These are phyloP conservation scores for Hirsutella minnesotensis DNA, from an alignment of 2,329 filamentous ascomycete genomes.

Conservation along the genomic window DNA sequence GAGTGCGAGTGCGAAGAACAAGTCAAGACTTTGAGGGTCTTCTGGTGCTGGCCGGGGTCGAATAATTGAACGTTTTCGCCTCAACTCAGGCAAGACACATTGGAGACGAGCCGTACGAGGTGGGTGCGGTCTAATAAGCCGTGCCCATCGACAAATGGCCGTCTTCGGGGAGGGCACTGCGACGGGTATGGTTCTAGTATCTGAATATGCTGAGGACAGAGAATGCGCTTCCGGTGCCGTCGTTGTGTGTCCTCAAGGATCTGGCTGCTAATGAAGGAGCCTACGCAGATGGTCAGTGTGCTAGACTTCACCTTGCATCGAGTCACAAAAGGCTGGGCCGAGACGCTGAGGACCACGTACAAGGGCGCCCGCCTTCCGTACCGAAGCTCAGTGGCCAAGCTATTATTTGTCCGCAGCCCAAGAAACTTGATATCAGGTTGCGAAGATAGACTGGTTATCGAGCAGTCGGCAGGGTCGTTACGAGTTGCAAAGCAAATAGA, in stretches of 20 bases:
- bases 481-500: background rate
- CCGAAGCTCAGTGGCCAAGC: too few species aligned
- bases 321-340: too few species aligned
- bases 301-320: too few species aligned
- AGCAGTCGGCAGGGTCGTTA: too few species aligned
- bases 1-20: background rate
- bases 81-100: background rate
- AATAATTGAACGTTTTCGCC: background rate
- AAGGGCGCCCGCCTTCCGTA: too few species aligned
- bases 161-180: background rate
- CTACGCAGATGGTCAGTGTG: background rate
- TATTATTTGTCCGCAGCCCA: too few species aligned
- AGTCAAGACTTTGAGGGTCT: background rate
- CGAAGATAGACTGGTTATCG: too few species aligned
- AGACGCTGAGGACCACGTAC: too few species aligned
- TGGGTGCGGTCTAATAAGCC: constrained; percentile 3
- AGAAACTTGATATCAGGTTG: too few species aligned
- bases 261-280: background rate
- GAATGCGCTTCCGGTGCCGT: background rate
- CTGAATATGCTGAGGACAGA: background rate
- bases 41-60: background rate
- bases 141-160: constrained; percentile 2
- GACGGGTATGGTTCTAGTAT: constrained; percentile 3
- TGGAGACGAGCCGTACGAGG: background rate
- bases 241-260: background rate